Evolutionary conservation across 2,329 filamentous ascomycete genomes (phyloP).

Genomic region (Sarocladium strictum): DNA sequence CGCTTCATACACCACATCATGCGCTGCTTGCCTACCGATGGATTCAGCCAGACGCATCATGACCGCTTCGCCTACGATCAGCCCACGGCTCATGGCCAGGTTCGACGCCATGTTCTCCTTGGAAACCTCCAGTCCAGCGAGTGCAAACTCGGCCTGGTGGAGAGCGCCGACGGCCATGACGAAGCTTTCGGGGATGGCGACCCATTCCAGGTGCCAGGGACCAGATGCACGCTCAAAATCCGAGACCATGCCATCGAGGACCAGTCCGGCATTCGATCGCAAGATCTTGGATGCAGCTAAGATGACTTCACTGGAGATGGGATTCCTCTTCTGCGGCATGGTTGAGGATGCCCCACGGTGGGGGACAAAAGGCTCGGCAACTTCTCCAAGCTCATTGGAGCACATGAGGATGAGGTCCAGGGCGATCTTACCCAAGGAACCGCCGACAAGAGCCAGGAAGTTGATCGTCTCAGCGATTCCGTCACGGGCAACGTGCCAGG

Average conservation of each 20-base stretch:
- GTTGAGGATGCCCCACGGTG: constrained; percentile 49
- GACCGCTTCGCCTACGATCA: constrained; percentile 54
- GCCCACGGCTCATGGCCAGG: constrained; percentile 41
- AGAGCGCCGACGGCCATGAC: constrained; percentile 46
- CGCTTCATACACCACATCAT: constrained; percentile 50
- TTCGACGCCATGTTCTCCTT: constrained; percentile 42
- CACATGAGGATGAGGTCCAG: constrained; percentile 52
- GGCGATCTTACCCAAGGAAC: constrained; percentile 48
- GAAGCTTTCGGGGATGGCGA: constrained; percentile 47
- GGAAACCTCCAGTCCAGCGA: constrained; percentile 46
- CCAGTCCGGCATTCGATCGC: constrained; percentile 43
- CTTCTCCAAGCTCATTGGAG: constrained; percentile 44
- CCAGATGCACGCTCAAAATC: constrained; percentile 53
- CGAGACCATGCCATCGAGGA: constrained; percentile 49
- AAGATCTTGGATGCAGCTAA: constrained; percentile 48
- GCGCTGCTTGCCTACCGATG: constrained; percentile 45
- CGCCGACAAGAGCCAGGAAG: constrained; percentile 46
- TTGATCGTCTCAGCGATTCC: constrained; percentile 47
- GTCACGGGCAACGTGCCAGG: constrained; percentile 52
- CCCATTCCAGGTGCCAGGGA: constrained; percentile 55
- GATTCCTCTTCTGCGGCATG: constrained; percentile 55
- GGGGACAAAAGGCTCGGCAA: constrained; percentile 49
- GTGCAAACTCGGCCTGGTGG: constrained; percentile 46
- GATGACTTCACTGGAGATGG: constrained; percentile 51
- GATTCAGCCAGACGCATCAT: constrained; percentile 53